These are phyloP conservation scores for Termitomyces sp. DNA, from an alignment of 768 basidiomycete species.

Conservation along the genomic window DNA sequence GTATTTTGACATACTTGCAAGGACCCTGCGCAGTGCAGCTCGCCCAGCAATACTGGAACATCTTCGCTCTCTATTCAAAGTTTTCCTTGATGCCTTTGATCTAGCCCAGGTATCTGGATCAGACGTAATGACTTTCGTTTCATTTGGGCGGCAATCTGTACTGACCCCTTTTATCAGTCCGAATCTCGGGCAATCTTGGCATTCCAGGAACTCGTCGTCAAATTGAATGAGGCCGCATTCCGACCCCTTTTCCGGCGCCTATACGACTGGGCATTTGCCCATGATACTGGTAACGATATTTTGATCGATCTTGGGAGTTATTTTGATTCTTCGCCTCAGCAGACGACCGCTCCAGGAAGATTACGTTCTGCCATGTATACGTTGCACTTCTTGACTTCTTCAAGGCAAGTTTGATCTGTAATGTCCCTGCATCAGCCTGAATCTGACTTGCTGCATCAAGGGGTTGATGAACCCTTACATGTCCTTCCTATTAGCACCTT, in stretches of 20 bases:
- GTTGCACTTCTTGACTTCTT: constrained; percentile 77
- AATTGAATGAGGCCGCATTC: constrained; percentile 90
- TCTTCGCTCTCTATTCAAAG: constrained; percentile 62
- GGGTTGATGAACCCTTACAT: constrained; percentile 90
- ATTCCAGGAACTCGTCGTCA: constrained; percentile 86
- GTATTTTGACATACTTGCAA: constrained; percentile 68
- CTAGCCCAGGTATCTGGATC: constrained; percentile 28
- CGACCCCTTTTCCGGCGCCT: constrained; percentile 85
- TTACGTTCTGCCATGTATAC: constrained; percentile 75
- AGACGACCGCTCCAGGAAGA: constrained; percentile 43
- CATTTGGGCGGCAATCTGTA: neutral
- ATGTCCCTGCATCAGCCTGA: neutral
- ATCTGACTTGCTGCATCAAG: constrained; percentile 29
- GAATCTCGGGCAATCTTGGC: constrained; percentile 54
- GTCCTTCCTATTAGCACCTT: constrained; percentile 65
- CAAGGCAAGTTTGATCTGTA: constrained; percentile 51
- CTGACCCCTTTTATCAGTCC: constrained; percentile 29
- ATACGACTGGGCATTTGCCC: constrained; percentile 91
- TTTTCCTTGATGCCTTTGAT: constrained; percentile 78
- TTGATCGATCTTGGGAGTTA: neutral
- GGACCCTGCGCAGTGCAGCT: constrained; percentile 58
- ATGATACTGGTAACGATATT: constrained; percentile 36
- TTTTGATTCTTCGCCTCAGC: constrained; percentile 2
- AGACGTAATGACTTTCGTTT: constrained; percentile 4
- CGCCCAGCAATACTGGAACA: constrained; percentile 62